These are phyloP conservation scores for Rhizomucor miehei DNA, from an alignment of 371 early-diverging fungal genomes.

Conservation along the genomic window DNA sequence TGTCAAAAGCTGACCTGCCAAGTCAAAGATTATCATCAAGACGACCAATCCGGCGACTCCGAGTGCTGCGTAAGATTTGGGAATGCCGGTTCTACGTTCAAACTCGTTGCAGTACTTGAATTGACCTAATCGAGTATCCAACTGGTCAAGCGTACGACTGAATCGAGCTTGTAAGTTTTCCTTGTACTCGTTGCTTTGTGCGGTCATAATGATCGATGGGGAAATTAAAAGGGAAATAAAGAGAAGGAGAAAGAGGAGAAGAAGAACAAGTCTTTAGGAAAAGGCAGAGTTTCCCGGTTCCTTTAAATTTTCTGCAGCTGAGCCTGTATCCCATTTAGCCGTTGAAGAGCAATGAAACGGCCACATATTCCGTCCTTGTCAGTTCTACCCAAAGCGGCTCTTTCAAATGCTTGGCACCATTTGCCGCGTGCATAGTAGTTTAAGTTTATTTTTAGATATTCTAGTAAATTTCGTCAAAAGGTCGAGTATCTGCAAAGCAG, in stretches of 20 bases:
- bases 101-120: slow-evolving; percentile 60
- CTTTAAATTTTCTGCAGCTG: too few species aligned
- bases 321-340: too few species aligned
- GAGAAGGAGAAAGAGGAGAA: slow-evolving; percentile 5
- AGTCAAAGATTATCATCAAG: slow-evolving; percentile 86
- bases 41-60: slow-evolving; percentile 57
- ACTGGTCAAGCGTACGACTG: slow-evolving; percentile 3
- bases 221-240: neutral
- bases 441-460: neutral
- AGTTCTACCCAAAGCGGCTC: too few species aligned
- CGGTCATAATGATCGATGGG: slow-evolving; percentile 5
- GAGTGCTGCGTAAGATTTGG: slow-evolving; percentile 40
- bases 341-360: too few species aligned
- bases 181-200: slow-evolving; percentile 7
- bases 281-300: neutral
- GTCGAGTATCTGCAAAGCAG: slow-evolving; percentile 91
- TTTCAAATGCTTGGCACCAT: too few species aligned
- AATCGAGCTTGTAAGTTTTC: slow-evolving; percentile 7
- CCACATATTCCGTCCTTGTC: too few species aligned
- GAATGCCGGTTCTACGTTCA: slow-evolving; percentile 45
- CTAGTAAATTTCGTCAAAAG: slow-evolving; percentile 92
- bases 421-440: too few species aligned
- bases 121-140: slow-evolving; percentile 37
- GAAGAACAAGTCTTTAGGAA: neutral
- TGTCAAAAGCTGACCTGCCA: slow-evolving; percentile 76